A percentile compares a stretch with the other conserved stretches of the same genome.
phyloP scores from a whole-genome alignment of 345 rosid species.

The Reutealis trisperma region DNA sequence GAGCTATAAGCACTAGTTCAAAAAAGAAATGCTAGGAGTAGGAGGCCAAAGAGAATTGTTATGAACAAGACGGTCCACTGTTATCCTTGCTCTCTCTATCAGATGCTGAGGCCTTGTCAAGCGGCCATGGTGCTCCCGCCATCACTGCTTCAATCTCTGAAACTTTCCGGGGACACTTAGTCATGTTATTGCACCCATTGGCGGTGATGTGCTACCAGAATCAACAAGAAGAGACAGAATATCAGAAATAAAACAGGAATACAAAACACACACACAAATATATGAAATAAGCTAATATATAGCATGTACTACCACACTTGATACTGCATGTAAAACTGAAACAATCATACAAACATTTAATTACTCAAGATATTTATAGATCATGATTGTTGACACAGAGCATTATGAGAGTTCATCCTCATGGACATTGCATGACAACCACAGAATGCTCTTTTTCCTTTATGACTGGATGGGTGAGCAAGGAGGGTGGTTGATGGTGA shows the following conservation, averaged over 20 bases:
- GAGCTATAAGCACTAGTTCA: too few relatives aligned
- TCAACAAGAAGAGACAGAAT: not conserved
- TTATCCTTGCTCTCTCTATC: not conserved
- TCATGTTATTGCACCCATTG: conserved; percentile 76
- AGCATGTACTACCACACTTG: not conserved
- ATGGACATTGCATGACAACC: too few relatives aligned
- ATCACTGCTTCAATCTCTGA: conserved; percentile 87
- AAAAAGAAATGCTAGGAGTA: too few relatives aligned
- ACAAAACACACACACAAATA: not conserved
- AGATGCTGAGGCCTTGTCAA: not conserved
- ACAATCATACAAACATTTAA: not conserved
- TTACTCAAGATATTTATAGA: not conserved
- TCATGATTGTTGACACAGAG: not conserved
- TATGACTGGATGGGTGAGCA: too few relatives aligned
- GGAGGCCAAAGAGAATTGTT: not conserved
- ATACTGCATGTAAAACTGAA: not conserved
- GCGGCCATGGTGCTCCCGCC: conserved; percentile 83
- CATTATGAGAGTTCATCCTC: not conserved
- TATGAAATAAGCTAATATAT: not conserved
- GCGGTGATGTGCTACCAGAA: conserved; percentile 55
- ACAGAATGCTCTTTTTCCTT: too few relatives aligned
- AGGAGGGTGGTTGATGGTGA: too few relatives aligned
- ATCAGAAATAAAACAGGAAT: not conserved
- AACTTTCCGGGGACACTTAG: conserved; percentile 63
- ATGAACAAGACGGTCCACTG: not conserved